Evolutionary conservation across 1,284 basidiomycete species (phyloP).

Genomic region (Ustilago sp.): DNA sequence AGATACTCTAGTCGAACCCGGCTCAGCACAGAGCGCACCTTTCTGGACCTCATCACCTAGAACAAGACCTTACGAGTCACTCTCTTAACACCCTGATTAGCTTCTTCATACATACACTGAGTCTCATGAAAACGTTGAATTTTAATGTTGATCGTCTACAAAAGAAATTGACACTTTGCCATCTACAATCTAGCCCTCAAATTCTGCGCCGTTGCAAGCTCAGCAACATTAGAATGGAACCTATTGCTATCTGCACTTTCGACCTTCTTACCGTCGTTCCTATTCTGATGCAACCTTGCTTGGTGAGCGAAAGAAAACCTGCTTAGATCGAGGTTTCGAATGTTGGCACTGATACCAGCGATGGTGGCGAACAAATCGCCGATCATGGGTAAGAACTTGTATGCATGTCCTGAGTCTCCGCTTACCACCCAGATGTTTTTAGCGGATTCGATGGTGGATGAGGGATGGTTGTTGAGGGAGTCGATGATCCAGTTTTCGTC

Average conservation of each 20-base stretch:
- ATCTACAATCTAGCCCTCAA: constrained; percentile 18
- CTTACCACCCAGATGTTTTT: constrained; percentile 71
- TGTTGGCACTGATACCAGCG: constrained; percentile 11
- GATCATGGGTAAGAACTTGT: constrained; percentile 81
- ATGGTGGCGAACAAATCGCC: constrained; percentile 79
- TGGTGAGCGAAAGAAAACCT: constrained; percentile 54
- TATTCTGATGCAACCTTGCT: constrained; percentile 9
- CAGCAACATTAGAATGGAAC: neutral
- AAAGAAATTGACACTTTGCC: neutral
- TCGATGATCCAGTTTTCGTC: constrained; percentile 73
- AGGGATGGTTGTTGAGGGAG: constrained; percentile 69
- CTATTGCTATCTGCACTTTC: constrained; percentile 34
- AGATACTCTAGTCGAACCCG: no score
- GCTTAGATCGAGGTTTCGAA: constrained; percentile 11
- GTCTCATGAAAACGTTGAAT: no score
- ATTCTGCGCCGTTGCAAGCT: constrained; percentile 5
- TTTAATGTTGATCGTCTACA: neutral
- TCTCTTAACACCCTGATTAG: no score
- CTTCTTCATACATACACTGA: no score
- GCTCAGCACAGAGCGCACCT: no score
- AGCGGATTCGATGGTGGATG: neutral
- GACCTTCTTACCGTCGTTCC: neutral
- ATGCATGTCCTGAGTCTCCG: constrained; percentile 72
- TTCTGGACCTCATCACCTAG: no score
- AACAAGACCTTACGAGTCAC: no score